These are phyloP conservation scores for Phialophora macrospora DNA, from an alignment of 2,329 filamentous ascomycete genomes.

Conservation along the genomic window DNA sequence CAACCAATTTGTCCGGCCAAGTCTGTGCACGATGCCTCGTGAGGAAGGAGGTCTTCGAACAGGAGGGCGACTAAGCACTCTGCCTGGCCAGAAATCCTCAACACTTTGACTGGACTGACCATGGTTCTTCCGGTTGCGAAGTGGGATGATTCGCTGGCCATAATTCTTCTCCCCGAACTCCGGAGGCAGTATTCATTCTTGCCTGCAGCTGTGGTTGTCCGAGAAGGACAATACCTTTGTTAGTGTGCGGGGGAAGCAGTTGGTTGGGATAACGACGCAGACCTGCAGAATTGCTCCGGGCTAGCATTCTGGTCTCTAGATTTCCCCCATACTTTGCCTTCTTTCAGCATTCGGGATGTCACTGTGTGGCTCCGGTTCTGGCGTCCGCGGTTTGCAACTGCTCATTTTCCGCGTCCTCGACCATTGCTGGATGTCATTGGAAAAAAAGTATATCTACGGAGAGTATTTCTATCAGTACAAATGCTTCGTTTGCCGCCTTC, in stretches of 20 bases:
- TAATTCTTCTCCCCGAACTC: background rate
- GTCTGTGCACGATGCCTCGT: slow-evolving; percentile 10
- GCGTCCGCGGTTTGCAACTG: background rate
- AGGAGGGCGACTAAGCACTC: slow-evolving; percentile 1
- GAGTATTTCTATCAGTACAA: background rate
- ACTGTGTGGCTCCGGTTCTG: background rate
- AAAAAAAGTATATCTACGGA: background rate
- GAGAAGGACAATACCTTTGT: slow-evolving; percentile 1
- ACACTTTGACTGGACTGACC: slow-evolving; percentile 8
- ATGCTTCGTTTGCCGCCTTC: background rate
- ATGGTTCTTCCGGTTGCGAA: background rate
- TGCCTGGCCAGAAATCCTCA: slow-evolving; percentile 1
- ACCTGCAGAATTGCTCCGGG: background rate
- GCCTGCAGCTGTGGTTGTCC: background rate
- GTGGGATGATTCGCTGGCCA: background rate
- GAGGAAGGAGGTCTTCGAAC: background rate
- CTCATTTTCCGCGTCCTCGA: background rate
- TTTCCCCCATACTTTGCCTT: background rate
- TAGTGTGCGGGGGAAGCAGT: background rate
- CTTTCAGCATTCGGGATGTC: background rate
- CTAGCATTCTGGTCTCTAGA: background rate
- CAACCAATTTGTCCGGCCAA: slow-evolving; percentile 20
- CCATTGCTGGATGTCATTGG: background rate
- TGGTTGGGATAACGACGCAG: background rate
- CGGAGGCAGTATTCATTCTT: background rate